Base-by-base conservation (phyloP, 805 yeast genomes). In the Sugiyamaella boreocaroliniensis region DNA sequence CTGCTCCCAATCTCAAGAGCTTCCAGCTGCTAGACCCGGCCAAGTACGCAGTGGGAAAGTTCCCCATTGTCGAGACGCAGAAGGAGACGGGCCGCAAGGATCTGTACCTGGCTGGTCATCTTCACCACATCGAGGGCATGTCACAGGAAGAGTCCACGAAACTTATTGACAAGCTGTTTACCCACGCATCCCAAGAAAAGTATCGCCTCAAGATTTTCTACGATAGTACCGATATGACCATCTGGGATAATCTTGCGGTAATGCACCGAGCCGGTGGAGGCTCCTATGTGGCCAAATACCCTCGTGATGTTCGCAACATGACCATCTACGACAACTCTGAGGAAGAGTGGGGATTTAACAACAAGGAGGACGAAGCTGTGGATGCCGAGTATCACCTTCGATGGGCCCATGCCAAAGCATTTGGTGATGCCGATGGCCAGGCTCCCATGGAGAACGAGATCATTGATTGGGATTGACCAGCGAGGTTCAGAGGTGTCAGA, bases 261-360 rank as follows among this genome's bases (percentile, higher is more conserved):
- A 41, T 49, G 20, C 52, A 49, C 44, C 40, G 52, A 29, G 52
- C 52, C 6, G 52, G 52, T 12, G 52, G 52, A 9, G 52, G 52
- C 14, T 7, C 12, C n/a, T 49, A 49, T 32, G 48, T 49, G 12
- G 48, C 48, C 12, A 34, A n/a, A 9, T 34, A 49, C 32, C 26
- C 20, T 14, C 26, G 52, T 2, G 52, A 49, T 19, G 52, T 49
- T 20, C 47, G 52, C 18, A 49, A 49, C 15, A 45, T 49, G 43
- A 49, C 52, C 40, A 49, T 49, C n/a, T 49, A 43, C 34, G 52
- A 49, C 40, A 49, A 49, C 37, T 42, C 52, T 5, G 47, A 45
- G 11, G 52, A 29, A 14, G 52, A 49, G 41, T 49, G 52, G 52
- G 52, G 52, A 1, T 37, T 34, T 43, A 49, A 49, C 32, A 48